These are phyloP conservation scores for Conringia planisiliqua DNA, from an alignment of 345 rosid species.

Conservation along the genomic window DNA sequence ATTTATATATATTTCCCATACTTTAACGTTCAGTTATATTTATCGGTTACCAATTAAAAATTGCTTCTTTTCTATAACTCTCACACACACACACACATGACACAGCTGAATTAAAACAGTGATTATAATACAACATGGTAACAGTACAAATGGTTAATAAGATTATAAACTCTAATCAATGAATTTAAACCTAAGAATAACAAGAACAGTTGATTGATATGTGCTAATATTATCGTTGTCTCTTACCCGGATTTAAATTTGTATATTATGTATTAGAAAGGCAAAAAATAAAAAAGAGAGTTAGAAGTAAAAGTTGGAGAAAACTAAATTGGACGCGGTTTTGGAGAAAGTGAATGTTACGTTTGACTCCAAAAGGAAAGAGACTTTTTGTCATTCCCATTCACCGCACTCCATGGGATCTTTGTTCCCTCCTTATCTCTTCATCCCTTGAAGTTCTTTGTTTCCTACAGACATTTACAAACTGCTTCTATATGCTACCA, in stretches of 20 bases:
- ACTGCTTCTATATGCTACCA: not conserved
- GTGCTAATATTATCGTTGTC: not conserved
- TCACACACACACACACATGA: not conserved
- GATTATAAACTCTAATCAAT: not conserved
- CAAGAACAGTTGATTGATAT: not conserved
- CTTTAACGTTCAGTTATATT: not conserved
- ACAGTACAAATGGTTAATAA: not conserved
- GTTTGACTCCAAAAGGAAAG: slow-evolving; percentile 16
- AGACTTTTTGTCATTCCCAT: slow-evolving; percentile 13
- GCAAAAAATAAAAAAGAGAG: not conserved
- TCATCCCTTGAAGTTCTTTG: slow-evolving; percentile 2
- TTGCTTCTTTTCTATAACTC: not conserved
- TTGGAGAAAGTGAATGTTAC: slow-evolving; percentile 17
- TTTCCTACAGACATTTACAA: slow-evolving; percentile 14
- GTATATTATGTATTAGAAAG: not conserved
- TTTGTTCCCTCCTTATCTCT: slow-evolving; percentile 35
- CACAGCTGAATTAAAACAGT: not conserved
- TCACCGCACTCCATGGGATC: slow-evolving; percentile 34
- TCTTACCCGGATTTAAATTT: not conserved
- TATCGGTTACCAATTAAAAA: not conserved
- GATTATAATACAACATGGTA: not conserved
- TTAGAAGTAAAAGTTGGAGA: not conserved
- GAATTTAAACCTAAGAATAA: not conserved
- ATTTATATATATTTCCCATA: not conserved
- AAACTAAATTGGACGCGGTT: slow-evolving; percentile 20